Evolutionary conservation across 2,329 filamentous ascomycete genomes (phyloP).

Genomic region (Dothistroma septosporum): DNA sequence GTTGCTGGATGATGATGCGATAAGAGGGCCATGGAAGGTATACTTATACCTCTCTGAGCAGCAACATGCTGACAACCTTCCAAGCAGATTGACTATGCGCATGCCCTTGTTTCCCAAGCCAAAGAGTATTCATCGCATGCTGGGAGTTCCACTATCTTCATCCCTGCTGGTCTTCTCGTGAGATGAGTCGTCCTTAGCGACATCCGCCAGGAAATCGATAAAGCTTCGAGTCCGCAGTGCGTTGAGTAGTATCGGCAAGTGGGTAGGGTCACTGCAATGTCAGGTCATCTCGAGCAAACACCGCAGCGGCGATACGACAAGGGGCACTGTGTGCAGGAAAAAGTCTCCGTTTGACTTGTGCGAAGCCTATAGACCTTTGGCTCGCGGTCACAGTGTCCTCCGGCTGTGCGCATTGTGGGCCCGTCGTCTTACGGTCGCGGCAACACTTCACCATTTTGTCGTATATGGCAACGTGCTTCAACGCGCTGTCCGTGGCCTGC

Average conservation of each 20-base stretch:
- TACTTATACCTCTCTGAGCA: neutral
- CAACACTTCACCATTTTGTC: neutral
- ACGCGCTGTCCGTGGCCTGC: neutral
- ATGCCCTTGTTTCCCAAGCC: neutral
- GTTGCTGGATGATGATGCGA: neutral
- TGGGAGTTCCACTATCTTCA: neutral
- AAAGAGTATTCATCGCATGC: neutral
- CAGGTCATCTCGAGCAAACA: neutral
- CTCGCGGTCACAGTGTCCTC: neutral
- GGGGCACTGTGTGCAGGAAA: neutral
- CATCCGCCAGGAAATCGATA: neutral
- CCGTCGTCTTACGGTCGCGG: neutral
- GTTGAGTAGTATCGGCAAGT: neutral
- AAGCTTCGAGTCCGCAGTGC: neutral
- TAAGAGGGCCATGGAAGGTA: neutral
- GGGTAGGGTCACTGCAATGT: neutral
- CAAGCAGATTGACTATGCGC: neutral
- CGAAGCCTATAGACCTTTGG: neutral
- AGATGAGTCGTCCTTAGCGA: neutral
- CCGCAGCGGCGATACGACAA: neutral
- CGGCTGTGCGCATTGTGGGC: neutral
- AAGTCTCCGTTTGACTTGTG: neutral
- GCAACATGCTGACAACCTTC: neutral
- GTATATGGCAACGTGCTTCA: neutral
- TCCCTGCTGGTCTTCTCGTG: neutral